phyloP scores from a whole-genome alignment of 768 basidiomycete species.

The Astraeus odoratus region DNA sequence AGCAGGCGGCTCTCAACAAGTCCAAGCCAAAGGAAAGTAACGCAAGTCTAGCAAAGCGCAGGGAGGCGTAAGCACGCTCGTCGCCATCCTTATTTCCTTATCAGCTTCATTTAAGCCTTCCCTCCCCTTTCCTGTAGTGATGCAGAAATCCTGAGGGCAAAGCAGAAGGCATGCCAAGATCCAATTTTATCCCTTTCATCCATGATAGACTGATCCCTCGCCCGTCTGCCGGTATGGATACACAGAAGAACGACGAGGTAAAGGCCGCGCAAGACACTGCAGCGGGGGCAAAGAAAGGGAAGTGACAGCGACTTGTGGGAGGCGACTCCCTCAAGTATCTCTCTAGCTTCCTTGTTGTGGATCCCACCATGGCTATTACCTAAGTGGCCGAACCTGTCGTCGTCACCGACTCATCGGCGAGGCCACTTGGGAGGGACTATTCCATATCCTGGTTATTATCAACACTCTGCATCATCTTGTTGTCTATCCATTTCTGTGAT shows the following conservation, averaged over 20 bases:
- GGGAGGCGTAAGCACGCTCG: constrained; percentile 57
- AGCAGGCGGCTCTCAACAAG: constrained; percentile 43
- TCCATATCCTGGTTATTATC: constrained; percentile 7
- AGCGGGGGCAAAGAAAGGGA: constrained; percentile 14
- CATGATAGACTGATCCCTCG: not conserved
- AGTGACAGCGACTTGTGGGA: constrained; percentile 30
- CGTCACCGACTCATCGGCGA: not conserved
- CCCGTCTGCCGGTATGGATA: constrained; percentile 6
- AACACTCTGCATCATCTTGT: constrained; percentile 4
- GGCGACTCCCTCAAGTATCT: constrained; percentile 11
- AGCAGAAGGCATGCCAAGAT: constrained; percentile 58
- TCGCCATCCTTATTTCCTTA: constrained; percentile 10
- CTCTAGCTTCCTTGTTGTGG: constrained; percentile 5
- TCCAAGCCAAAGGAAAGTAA: constrained; percentile 68
- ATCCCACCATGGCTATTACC: not conserved
- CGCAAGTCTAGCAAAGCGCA: constrained; percentile 54
- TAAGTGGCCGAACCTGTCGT: not conserved
- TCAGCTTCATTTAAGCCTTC: constrained; percentile 17
- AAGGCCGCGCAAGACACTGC: constrained; percentile 28
- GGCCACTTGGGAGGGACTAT: constrained; percentile 12
- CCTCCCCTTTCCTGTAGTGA: constrained; percentile 42
- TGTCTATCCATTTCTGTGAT: not conserved
- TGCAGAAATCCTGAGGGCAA: constrained; percentile 66
- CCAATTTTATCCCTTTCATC: constrained; percentile 2
- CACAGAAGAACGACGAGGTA: constrained; percentile 51